Conservation (phyloP, 805 yeast species). For the Wickerhamiella parazyma region DNA sequence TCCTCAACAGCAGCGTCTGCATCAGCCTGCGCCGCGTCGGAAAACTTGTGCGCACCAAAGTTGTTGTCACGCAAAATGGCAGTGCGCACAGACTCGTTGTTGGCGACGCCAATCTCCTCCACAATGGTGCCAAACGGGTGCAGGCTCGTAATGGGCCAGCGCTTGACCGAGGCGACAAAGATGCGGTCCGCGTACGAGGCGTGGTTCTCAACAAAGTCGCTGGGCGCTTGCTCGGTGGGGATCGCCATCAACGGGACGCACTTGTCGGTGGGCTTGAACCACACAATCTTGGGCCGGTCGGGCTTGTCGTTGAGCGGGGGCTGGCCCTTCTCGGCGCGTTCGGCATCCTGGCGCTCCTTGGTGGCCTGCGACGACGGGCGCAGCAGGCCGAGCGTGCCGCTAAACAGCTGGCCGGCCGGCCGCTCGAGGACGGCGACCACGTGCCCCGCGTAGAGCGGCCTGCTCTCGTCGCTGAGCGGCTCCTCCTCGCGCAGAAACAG, state of each 20-base stretch:
- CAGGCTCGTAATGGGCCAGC: conserved; percentile 98
- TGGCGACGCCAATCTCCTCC: conserved; percentile 70
- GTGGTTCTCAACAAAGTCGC: conserved; percentile 85
- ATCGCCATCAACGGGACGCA: conserved; percentile 96
- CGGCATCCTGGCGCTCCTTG: conserved; percentile 44
- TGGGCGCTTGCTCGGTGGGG: conserved; percentile 96
- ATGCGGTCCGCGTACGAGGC: conserved; percentile 66
- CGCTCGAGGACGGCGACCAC: conserved; percentile 97
- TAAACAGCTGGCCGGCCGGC: conserved; percentile 89
- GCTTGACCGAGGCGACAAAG: conserved; percentile 88
- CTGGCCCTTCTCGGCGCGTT: conserved; percentile 20
- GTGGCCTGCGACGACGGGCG: conserved; percentile 93
- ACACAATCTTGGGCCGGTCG: conserved; percentile 80
- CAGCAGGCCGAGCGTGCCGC: conserved; percentile 84
- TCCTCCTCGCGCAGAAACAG: conserved; percentile 85
- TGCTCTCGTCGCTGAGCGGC: conserved; percentile 81
- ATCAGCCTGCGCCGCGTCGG: conserved; percentile 31
- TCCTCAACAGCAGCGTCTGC: conserved; percentile 24
- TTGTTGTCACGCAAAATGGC: conserved; percentile 66
- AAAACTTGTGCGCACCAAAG: conserved; percentile 30
- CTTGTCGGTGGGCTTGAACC: conserved; percentile 98
- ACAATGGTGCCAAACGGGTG: conserved; percentile 96
- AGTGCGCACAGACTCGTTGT: conserved; percentile 61
- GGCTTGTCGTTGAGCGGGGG: conserved; percentile 20
- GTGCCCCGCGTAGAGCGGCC: conserved; percentile 94